These are phyloP conservation scores for Metarhizium humberi DNA, from an alignment of 2,329 filamentous ascomycete genomes.

Conservation along the genomic window DNA sequence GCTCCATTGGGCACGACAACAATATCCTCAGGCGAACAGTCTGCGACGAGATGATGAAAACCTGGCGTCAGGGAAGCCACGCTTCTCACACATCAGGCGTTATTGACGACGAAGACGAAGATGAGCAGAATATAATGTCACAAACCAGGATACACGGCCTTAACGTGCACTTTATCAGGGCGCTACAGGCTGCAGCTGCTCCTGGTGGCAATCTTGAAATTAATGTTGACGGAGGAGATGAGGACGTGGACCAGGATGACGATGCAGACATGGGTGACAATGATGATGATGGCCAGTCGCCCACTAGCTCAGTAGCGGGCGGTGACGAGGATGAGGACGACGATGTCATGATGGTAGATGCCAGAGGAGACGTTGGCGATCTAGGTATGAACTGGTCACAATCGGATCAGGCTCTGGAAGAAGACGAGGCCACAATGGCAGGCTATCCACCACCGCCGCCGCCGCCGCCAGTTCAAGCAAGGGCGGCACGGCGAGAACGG, in stretches of 20 bases:
- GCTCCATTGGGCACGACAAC: constrained; percentile 71
- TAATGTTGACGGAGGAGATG: constrained; percentile 18
- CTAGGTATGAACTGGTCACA: constrained; percentile 41
- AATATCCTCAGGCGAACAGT: constrained; percentile 71
- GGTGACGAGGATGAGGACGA: constrained; percentile 41
- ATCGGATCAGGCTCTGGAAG: constrained; percentile 59
- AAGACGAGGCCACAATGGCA: constrained; percentile 68
- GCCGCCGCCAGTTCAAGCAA: constrained; percentile 51
- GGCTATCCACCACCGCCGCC: constrained; percentile 59
- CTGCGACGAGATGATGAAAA: constrained; percentile 82
- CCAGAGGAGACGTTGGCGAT: constrained; percentile 34
- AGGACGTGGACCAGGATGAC: constrained; percentile 53
- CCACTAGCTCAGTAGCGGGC: constrained; percentile 22
- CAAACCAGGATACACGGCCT: constrained; percentile 20
- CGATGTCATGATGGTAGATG: constrained; percentile 50
- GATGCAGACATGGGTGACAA: constrained; percentile 34
- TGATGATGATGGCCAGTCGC: constrained; percentile 25
- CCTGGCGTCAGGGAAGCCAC: constrained; percentile 79
- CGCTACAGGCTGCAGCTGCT: constrained; percentile 24
- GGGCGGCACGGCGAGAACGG: constrained; percentile 37
- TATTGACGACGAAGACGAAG: constrained; percentile 36
- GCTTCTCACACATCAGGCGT: constrained; percentile 57
- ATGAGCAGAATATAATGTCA: constrained; percentile 36
- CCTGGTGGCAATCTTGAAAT: constrained; percentile 18
- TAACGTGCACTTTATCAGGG: constrained; percentile 27